Conservation (phyloP, 768 basidiomycete genomes). For the Gelatoporia subvermispora region DNA sequence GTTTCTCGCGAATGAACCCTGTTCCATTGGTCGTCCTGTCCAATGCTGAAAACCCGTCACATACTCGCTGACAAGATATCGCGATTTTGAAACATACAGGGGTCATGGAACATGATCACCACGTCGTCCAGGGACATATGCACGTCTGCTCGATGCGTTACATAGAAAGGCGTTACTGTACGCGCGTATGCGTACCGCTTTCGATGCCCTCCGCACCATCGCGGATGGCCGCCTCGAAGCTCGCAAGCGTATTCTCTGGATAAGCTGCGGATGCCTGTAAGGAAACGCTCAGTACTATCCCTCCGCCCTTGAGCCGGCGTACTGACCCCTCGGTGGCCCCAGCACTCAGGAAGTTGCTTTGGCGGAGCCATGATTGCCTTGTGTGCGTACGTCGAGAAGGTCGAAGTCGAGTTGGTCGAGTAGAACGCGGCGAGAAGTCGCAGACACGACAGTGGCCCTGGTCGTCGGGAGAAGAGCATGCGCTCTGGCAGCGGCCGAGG, state of each 20-base stretch:
- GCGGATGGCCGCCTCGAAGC: conserved; percentile 90
- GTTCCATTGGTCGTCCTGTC: neutral
- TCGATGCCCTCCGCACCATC: conserved; percentile 97
- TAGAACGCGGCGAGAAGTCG: too few species aligned
- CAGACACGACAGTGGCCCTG: too few species aligned
- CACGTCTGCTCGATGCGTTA: conserved; percentile 76
- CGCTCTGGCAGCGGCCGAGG: too few species aligned
- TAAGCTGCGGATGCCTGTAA: conserved; percentile 75
- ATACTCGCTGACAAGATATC: conserved; percentile 47
- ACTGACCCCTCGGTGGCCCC: conserved; percentile 68
- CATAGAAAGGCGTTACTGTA: conserved; percentile 22
- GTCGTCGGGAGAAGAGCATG: too few species aligned
- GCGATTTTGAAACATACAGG: conserved; percentile 71
- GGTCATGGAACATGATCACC: conserved; percentile 96
- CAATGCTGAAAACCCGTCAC: too few species aligned
- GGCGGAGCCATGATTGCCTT: conserved; percentile 19
- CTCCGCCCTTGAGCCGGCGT: conserved; percentile 1
- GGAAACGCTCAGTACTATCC: conserved; percentile 5
- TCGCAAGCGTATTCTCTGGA: conserved; percentile 93
- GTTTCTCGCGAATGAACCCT: conserved; percentile 53
- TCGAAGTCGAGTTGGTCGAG: too few species aligned
- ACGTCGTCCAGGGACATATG: conserved; percentile 84
- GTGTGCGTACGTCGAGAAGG: too few species aligned
- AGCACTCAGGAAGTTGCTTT: conserved; percentile 55
- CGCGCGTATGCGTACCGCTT: conserved; percentile 74